A percentile compares a stretch with the other conserved stretches of the same genome.
These are phyloP conservation scores for Spiraea crenata DNA, from an alignment of 331 rosid species.

Conservation along the genomic window DNA sequence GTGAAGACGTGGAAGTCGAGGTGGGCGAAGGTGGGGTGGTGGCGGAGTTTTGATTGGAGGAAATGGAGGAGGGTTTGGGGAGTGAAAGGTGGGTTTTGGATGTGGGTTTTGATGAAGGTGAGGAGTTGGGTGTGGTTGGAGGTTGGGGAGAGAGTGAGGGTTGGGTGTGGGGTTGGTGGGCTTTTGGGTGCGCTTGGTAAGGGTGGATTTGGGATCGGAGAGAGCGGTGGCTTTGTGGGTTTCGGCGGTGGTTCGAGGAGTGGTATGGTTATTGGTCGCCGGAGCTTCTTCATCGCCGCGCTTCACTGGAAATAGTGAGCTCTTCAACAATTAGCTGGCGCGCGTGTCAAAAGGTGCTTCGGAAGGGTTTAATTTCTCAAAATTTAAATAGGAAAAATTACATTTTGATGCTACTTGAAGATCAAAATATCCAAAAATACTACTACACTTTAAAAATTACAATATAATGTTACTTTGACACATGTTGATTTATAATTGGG, in stretches of 20 bases:
- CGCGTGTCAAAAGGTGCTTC: no score
- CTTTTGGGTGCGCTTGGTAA: conserved; percentile 46
- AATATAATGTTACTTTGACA: no score
- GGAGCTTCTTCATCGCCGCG: conserved; percentile 43
- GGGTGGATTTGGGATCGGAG: conserved; percentile 58
- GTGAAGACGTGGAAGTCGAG: conserved; percentile 78
- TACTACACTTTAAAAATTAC: no score
- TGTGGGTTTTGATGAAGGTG: conserved; percentile 51
- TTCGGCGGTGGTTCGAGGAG: conserved; percentile 11
- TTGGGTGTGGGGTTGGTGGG: conserved; percentile 31
- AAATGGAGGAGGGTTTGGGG: conserved; percentile 64
- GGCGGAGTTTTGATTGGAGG: conserved; percentile 74
- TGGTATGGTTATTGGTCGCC: conserved; percentile 33
- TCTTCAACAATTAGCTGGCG: not conserved
- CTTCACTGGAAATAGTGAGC: not conserved
- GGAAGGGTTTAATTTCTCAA: no score
- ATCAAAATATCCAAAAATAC: no score
- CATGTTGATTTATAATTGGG: no score
- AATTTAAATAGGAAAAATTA: no score
- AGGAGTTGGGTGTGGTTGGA: conserved; percentile 54
- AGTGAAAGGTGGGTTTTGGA: conserved; percentile 50
- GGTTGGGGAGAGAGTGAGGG: conserved; percentile 44
- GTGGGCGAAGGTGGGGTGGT: conserved; percentile 72
- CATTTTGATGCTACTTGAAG: no score
- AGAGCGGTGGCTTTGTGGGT: conserved; percentile 8